A percentile compares a stretch with the other conserved stretches of the same genome.
Conservation (phyloP, 2,329 filamentous ascomycete species). For the Blastomyces emzantsi region DNA sequence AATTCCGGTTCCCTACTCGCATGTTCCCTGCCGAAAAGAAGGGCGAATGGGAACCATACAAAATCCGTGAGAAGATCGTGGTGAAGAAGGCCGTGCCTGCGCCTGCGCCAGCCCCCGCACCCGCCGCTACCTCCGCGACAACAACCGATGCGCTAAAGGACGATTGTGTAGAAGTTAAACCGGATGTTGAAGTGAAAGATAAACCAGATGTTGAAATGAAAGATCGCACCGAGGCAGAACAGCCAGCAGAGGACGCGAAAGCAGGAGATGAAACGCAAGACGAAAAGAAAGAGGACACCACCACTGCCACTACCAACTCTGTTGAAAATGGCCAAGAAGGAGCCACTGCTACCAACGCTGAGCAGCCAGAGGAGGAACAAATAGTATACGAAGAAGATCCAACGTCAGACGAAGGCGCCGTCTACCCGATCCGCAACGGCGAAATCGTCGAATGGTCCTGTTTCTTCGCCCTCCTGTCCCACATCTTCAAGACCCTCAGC, state of each 20-base stretch:
- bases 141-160: slow-evolving; percentile 11
- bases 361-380: slow-evolving; percentile 35
- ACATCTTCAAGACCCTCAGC: slow-evolving; percentile 81
- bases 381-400: slow-evolving; percentile 78
- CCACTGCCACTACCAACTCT: slow-evolving; percentile 15
- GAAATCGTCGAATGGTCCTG: slow-evolving; percentile 83
- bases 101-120: neutral
- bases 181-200: slow-evolving; percentile 41
- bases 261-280: slow-evolving; percentile 11
- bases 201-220: slow-evolving; percentile 39
- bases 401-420: slow-evolving; percentile 76
- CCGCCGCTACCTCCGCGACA: slow-evolving; percentile 11
- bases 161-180: slow-evolving; percentile 26
- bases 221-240: slow-evolving; percentile 26
- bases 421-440: slow-evolving; percentile 76
- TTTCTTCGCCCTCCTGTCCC: slow-evolving; percentile 86
- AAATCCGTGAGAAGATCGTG: slow-evolving; percentile 51
- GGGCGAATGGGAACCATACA: slow-evolving; percentile 72
- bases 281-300: slow-evolving; percentile 18
- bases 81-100: slow-evolving; percentile 14
- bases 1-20: slow-evolving; percentile 75
- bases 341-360: slow-evolving; percentile 14
- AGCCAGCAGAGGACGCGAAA: slow-evolving; percentile 4
- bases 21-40: slow-evolving; percentile 78
- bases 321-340: slow-evolving; percentile 18